Conservation (phyloP, 2,329 filamentous ascomycete species). For the Bretziella fagacearum region DNA sequence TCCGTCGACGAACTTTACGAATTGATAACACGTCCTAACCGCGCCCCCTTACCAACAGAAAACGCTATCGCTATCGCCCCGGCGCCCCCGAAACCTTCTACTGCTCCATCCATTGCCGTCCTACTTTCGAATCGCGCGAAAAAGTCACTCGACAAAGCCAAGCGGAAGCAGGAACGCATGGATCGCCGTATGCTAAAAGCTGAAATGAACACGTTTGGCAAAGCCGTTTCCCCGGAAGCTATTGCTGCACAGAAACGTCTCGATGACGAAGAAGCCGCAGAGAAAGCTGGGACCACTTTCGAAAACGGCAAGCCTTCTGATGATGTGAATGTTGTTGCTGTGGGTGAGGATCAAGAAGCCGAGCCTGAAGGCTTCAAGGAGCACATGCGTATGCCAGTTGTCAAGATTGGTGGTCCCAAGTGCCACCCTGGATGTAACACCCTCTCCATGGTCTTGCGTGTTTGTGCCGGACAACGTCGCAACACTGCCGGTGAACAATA, state of each 20-base stretch:
- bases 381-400: neutral
- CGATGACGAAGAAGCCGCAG: neutral
- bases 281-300: neutral
- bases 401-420: neutral
- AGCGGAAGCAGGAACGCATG: constrained; percentile 4
- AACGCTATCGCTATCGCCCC: neutral
- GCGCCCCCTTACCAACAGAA: constrained; percentile 1
- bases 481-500: constrained; percentile 52
- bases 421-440: constrained; percentile 34
- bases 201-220: constrained; percentile 9
- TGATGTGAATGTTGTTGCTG: neutral
- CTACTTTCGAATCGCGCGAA: neutral
- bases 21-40: constrained; percentile 4
- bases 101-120: too few relatives aligned
- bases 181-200: neutral
- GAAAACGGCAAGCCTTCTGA: neutral
- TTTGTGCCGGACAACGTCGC: constrained; percentile 42
- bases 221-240: constrained; percentile 7
- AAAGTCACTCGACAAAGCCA: constrained; percentile 8
- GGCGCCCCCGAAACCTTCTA: neutral
- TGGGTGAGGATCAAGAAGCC: neutral
- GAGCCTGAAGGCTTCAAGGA: neutral
- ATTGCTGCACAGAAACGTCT: constrained; percentile 1
- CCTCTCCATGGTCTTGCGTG: constrained; percentile 52
- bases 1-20: constrained; percentile 6